Conservation (phyloP, 148 eudicot species). For the Heliosperma pusillum region DNA sequence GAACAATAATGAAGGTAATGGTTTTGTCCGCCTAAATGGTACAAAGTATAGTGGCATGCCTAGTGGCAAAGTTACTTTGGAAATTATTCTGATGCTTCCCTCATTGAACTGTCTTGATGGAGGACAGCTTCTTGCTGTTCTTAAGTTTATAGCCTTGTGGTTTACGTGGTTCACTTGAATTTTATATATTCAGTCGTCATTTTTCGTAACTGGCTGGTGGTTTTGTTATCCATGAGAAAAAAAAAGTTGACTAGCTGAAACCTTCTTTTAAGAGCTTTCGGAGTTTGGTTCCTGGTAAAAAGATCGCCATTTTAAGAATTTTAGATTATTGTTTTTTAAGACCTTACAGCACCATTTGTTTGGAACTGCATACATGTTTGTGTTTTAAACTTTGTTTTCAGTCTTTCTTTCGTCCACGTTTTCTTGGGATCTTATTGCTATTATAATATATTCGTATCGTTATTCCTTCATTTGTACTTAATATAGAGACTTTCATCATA, state of each 20-base stretch:
- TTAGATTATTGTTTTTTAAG: not conserved
- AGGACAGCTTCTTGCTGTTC: too few species aligned
- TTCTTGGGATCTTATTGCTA: not conserved
- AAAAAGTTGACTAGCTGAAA: too few species aligned
- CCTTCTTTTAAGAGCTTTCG: too few species aligned
- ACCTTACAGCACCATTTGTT: not conserved
- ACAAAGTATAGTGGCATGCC: too few species aligned
- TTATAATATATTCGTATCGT: not conserved
- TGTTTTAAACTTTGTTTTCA: not conserved
- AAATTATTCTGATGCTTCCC: not conserved
- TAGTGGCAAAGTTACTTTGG: slow-evolving; percentile 4
- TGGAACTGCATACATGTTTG: not conserved
- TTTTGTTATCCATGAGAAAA: too few species aligned
- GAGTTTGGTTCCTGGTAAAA: too few species aligned
- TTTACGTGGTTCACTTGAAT: too few species aligned
- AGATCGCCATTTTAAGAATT: too few species aligned
- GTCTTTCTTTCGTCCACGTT: not conserved
- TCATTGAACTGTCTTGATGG: not conserved
- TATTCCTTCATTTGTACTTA: not conserved
- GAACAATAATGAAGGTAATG: not conserved
- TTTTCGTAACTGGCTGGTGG: too few species aligned
- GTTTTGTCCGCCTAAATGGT: not conserved
- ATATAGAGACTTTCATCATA: not conserved
- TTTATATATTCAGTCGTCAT: too few species aligned
- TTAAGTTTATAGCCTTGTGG: not conserved